Percentiles rank a stretch among this genome's conserved stretches.
These are phyloP conservation scores for Dactylis glomerata DNA, from an alignment of 176 grass and related monocot genomes.

Conservation along the genomic window DNA sequence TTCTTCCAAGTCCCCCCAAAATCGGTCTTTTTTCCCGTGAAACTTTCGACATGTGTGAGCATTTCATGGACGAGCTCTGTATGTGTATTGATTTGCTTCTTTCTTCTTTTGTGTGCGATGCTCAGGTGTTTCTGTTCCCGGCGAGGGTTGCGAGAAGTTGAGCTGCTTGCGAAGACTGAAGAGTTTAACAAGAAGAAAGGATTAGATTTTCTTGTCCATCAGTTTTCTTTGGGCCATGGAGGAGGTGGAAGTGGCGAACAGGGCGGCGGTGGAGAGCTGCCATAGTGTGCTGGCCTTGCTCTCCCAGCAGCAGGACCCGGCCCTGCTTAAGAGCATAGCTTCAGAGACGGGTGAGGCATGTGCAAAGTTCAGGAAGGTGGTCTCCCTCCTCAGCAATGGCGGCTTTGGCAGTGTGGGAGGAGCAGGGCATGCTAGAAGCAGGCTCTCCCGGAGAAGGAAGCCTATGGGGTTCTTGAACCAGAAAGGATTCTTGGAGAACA, in stretches of 20 bases:
- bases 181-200: neutral
- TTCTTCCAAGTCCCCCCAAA: neutral
- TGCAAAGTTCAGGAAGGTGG: slow-evolving; percentile 77
- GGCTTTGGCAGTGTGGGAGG: neutral
- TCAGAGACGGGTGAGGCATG: slow-evolving; percentile 63
- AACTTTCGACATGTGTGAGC: neutral
- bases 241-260: slow-evolving; percentile 74
- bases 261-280: slow-evolving; percentile 75
- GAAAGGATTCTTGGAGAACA: slow-evolving; percentile 48
- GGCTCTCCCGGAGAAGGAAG: slow-evolving; percentile 35
- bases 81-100: slow-evolving; percentile 14
- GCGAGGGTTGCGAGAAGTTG: slow-evolving; percentile 3
- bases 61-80: slow-evolving; percentile 25
- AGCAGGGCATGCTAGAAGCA: slow-evolving; percentile 57
- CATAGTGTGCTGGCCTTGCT: slow-evolving; percentile 68
- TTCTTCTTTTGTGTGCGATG: neutral
- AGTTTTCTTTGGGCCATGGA: slow-evolving; percentile 41
- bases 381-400: slow-evolving; percentile 45
- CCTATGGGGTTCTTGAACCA: slow-evolving; percentile 32
- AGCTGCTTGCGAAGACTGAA: slow-evolving; percentile 9
- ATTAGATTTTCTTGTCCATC: neutral
- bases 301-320: slow-evolving; percentile 51
- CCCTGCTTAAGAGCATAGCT: slow-evolving; percentile 43
- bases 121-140: slow-evolving; percentile 27
- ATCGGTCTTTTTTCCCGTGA: neutral